Percentiles rank a stretch among this genome's conserved stretches.
These are phyloP conservation scores for Rhypophila decipiens DNA, from an alignment of 495 filamentous ascomycete genomes.

Conservation along the genomic window DNA sequence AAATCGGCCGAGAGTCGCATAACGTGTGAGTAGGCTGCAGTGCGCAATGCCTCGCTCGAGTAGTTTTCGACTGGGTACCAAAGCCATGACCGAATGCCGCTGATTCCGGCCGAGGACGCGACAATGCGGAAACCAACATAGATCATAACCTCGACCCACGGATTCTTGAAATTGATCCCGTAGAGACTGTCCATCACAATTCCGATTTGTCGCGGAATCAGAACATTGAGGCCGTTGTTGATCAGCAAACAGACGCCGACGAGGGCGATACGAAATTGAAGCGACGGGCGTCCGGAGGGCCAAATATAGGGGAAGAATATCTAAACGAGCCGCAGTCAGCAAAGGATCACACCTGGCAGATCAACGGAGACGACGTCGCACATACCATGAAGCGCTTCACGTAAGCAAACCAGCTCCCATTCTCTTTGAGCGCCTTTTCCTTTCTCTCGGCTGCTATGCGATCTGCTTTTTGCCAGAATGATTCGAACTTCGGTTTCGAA, in stretches of 20 bases:
- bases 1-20: constrained; percentile 76
- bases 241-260: constrained; percentile 56
- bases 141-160: constrained; percentile 49
- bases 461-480: constrained; percentile 43
- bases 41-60: constrained; percentile 53
- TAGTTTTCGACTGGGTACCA: constrained; percentile 65
- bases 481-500: constrained; percentile 34
- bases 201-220: constrained; percentile 62
- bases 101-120: constrained; percentile 51
- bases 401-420: constrained; percentile 60
- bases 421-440: constrained; percentile 51
- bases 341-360: background rate
- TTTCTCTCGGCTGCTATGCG: constrained; percentile 45
- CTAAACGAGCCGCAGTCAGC: constrained; percentile 18
- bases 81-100: constrained; percentile 48
- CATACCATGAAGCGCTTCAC: constrained; percentile 54
- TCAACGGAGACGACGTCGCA: background rate
- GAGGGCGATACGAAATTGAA: constrained; percentile 51
- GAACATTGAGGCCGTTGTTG: constrained; percentile 54
- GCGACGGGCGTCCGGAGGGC: constrained; percentile 48
- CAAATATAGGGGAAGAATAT: constrained; percentile 62
- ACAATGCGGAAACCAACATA: constrained; percentile 50
- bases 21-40: constrained; percentile 65
- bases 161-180: constrained; percentile 31
- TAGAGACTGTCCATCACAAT: constrained; percentile 52